Conservation (phyloP, 306 rosid species). For the Leucaena leucocephala region DNA sequence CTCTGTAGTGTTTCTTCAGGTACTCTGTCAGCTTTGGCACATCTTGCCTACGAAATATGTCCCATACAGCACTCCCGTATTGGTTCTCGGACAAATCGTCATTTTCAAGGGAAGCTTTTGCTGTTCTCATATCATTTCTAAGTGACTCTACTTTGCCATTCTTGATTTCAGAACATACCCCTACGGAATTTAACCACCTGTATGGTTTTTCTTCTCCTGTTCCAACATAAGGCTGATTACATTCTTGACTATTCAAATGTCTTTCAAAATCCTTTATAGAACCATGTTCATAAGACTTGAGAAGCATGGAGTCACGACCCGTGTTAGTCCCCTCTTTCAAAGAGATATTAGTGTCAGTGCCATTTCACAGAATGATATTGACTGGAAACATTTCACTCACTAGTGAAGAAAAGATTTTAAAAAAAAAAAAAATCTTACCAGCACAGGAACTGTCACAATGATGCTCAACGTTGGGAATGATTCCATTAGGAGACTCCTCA, state of each 20-base stretch:
- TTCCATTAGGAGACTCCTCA: not conserved
- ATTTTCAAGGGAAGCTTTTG: slow-evolving; percentile 22
- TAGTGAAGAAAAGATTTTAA: not conserved
- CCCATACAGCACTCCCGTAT: slow-evolving; percentile 70
- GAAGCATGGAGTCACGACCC: slow-evolving; percentile 8
- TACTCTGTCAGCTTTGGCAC: slow-evolving; percentile 61
- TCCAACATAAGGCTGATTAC: slow-evolving; percentile 34
- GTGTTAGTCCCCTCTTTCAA: slow-evolving; percentile 20
- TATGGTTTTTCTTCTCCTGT: slow-evolving; percentile 34
- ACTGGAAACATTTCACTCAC: slow-evolving; percentile 3
- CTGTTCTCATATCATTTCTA: slow-evolving; percentile 27
- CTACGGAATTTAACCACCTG: slow-evolving; percentile 28
- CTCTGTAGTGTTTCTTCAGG: slow-evolving; percentile 55
- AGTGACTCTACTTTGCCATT: slow-evolving; percentile 29
- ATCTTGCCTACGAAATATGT: slow-evolving; percentile 72
- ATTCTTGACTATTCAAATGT: slow-evolving; percentile 24
- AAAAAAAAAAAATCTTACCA: slow-evolving; percentile 1
- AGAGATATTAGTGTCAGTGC: not conserved
- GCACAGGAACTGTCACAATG: not conserved
- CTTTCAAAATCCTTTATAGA: slow-evolving; percentile 24
- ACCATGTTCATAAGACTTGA: slow-evolving; percentile 24
- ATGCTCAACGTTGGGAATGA: slow-evolving; percentile 6
- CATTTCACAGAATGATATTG: slow-evolving; percentile 21
- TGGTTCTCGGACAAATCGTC: slow-evolving; percentile 39
- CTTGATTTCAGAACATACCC: slow-evolving; percentile 35